Evolutionary conservation across 202 grass and related monocot species (phyloP), one percentile per base, ranked within the genome.

Genomic region (Brachypodium distachyon): DNA sequence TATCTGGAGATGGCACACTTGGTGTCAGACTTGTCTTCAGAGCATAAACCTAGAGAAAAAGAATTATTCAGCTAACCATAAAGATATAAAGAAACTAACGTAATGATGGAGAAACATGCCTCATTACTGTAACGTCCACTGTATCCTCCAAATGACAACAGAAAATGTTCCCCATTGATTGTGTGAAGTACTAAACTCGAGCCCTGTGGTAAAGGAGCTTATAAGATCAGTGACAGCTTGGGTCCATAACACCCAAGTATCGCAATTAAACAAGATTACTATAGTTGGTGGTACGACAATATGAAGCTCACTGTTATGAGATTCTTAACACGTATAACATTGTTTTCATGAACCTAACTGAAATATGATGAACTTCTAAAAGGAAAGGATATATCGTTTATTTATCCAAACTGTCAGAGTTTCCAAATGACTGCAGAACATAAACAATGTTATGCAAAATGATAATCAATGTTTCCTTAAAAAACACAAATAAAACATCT

Each of bases 131-230:
- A 94, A 29, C 82, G 85, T 12, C 91, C 91, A 86, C 86, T 94
- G 58, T 94, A 94, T 74, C 91, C 91, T 86, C 91, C 91, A 86
- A 94, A 94, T 66, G 87, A 94, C 32, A 94, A 42, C 21, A 94
- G 76, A 94, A 90, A 88, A 50, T 76, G 68, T 71, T 90, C 87
- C 25, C 85, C 91, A 32, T 78, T 86, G 41, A 83, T 70, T 16
- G 61, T 88, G 76, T 79, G 58, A 37, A 43, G 61, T 41, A 88
- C 85, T 77, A 94, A 88, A 81, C 85, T 94, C 7, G 86, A 76
- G 18, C 91, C 91, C 91, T 94, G 86, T 29, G 37, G 44, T 61
- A 55, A 73, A 84, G 26, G 61, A 85, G 14, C 38, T 32, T 47
- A 52, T 42, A 48, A 69, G 18, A 86, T 91, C 47, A 87, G 29